Base-by-base conservation (phyloP, 192 early-diverging fungal genomes). In the Phlyctochytrium planicorne region DNA sequence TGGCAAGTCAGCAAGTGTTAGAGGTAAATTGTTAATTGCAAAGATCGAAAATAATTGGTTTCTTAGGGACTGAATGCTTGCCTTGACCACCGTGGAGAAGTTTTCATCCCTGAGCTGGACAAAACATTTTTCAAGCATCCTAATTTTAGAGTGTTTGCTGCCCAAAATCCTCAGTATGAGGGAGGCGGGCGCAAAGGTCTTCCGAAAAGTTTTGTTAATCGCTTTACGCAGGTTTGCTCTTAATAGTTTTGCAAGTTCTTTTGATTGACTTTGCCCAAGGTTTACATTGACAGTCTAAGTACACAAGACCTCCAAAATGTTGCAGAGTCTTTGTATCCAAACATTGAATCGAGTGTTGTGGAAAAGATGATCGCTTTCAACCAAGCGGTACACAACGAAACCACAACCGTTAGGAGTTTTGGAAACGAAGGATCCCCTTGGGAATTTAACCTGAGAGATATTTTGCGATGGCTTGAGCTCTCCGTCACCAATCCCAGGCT, bases 391-490 rank as follows among this genome's bases (percentile, higher is more conserved):
- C 93, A 93, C 69, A 75, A 89, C 47, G 89, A 90, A 60, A 94
- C 91, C 0, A 94, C 93, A 89, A 82, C 84, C 52, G 79, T 83
- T 53, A 84, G 91, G 25, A 66, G 69, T 52, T 96, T 95, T 83
- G 89, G 84, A 30, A 82, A 78, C 25, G 76, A 85, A 1, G 97
- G 97, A 12, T 78, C 84, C 17, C 97, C 97, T 1, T 99, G 97
- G 97, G 97, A 99, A 69, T 99, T 98, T 75, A 99, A 99, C 68
- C 73, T 99, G 67, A 91, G 97, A n/a, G 97, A 99, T 81, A 90
- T 96, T 30, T 86, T 92, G 74, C 88, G 97, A 31, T 96, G 96
- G 89, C 80, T 99, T 65, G 91, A 97, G 36, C 74, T 97, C 24
- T 83, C 91, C 72, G 72, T 77, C n/a, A 79, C 80, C 25, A 47